Evolutionary conservation across 352 stramenopile genomes (phyloP).

Genomic region (Globisporangium paddicum): DNA sequence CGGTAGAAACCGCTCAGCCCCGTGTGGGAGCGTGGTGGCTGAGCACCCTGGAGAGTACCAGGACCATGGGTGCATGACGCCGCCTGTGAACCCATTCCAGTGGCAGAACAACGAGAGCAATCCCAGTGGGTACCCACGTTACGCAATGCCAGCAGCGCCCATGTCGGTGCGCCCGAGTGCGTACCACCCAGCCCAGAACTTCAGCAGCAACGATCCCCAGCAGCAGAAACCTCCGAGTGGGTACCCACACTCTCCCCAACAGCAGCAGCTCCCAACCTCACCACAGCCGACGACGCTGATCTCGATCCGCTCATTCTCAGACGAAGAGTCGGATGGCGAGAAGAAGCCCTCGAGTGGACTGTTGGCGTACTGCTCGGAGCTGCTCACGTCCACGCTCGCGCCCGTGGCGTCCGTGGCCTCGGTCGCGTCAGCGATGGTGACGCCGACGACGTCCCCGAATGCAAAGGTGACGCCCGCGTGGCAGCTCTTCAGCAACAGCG

Average conservation of each 20-base stretch:
- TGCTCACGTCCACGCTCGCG: conserved; percentile 26
- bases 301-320: not conserved
- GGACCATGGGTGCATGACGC: not conserved
- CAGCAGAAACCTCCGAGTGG: not conserved
- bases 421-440: not conserved
- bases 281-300: conserved; percentile 1
- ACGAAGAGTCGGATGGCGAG: not conserved
- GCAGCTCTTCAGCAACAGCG: conserved; percentile 10
- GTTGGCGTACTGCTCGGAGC: conserved; percentile 39
- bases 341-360: conserved; percentile 26
- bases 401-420: conserved; percentile 1
- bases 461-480: conserved; percentile 34
- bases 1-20: conserved; percentile 2
- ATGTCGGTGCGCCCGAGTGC: not conserved
- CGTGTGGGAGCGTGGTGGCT: not conserved
- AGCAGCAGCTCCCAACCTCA: not conserved
- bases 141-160: not conserved
- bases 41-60: not conserved
- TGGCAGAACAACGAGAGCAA: not conserved
- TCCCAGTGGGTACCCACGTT: not conserved
- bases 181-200: not conserved
- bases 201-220: not conserved
- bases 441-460: conserved; percentile 14
- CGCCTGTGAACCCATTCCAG: conserved; percentile 4
- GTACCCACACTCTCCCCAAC: not conserved